Base-by-base conservation (phyloP, 768 basidiomycete species). In the Crepidotus variabilis region DNA sequence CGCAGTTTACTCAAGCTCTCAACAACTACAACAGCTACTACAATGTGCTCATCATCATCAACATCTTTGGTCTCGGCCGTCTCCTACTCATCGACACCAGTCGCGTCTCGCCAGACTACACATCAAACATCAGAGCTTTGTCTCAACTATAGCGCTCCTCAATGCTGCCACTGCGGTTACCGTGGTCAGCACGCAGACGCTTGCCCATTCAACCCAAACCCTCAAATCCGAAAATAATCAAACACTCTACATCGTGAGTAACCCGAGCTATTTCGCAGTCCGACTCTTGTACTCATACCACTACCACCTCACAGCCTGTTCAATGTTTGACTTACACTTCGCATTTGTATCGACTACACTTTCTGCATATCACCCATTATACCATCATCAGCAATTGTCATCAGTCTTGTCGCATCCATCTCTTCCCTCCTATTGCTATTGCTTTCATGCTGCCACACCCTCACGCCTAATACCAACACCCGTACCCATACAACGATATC, bases 81-180 rank as follows among this genome's bases (percentile, higher is more conserved):
- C 63, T 60, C 61, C 24, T 60, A 63, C 46, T 64, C 62, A 55
- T 61, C 62, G 50, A 49, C 63, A 22, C 52, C 64, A 48, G 51
- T 63, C 35, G 14, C 69, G 20, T 59, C 64, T 28, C 32, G 35
- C 24, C 47, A 32, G 18, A 20, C 60, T 45, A 57, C 66, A 67
- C 59, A 64, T 67, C 51, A 61, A 64, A 62, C 63, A 50, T 60
- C 59, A 53, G 60, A 64, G 51, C 59, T 71, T 50, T 66, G 72
- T 34, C 67, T 76, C 52, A 72, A 82, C 73, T 74, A 77, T 63
- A 83, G 79, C 74, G 76, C 82, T n/a, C 86, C 88, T 57, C 86
- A 88, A 68, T 90, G 88, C 73, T 88, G 86, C 77, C 86, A 88
- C 68, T 90, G 88, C 60, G 86, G 86, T 62, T 86, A 77, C 77